Base-by-base conservation (phyloP, 805 yeast species). In the Zygosaccharomyces rouxii region DNA sequence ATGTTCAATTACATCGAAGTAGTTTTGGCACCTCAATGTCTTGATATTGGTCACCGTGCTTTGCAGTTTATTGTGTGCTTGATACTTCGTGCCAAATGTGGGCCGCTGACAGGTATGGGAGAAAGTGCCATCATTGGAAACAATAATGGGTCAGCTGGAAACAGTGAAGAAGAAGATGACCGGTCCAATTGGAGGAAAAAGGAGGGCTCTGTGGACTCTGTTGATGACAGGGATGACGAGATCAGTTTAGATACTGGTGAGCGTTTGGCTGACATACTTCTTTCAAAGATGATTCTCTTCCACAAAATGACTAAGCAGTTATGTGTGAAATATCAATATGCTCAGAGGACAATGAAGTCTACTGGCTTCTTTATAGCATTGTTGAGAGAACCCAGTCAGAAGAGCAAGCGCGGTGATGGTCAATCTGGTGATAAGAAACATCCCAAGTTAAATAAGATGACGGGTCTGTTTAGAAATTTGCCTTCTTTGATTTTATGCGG, bases 341-440 rank as follows among this genome's bases (percentile, higher is more conserved):
- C 89, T 2, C 81, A 83, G 81, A 76, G 85, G 64, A 74, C 84
- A 60, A 72, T 79, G 31, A 83, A 81, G 56, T 83, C 86, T 7
- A 72, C 73, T 2, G 70, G 70, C 1, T 73, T 73, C 50, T 73
- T 72, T 43, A 64, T 72, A 25, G 69, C 74, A 0, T 51, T 73
- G 26, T 49, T 73, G 41, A 67, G 59, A 50, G 71, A 62, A 37
- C 72, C 67, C 1, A 58, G 60, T 16, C 48, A 55, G 5, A 55
- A 44, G 33, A 33, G 37, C 35, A 54, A 52, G 29, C 40, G 28
- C 22, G 50, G 47, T 26, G 53, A 46, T 3, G 31, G 21, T 9
- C 41, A 28, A 4, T 16, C 43, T 7, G 39, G 50, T 7, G 55
- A 48, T 14, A 53, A 55, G 55, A 56, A 56, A 21, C 60, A 54